A percentile compares a stretch with the other conserved stretches of the same genome.
These are phyloP conservation scores for Aegilops speltoides DNA, from an alignment of 176 grass and related monocot species.

Conservation along the genomic window DNA sequence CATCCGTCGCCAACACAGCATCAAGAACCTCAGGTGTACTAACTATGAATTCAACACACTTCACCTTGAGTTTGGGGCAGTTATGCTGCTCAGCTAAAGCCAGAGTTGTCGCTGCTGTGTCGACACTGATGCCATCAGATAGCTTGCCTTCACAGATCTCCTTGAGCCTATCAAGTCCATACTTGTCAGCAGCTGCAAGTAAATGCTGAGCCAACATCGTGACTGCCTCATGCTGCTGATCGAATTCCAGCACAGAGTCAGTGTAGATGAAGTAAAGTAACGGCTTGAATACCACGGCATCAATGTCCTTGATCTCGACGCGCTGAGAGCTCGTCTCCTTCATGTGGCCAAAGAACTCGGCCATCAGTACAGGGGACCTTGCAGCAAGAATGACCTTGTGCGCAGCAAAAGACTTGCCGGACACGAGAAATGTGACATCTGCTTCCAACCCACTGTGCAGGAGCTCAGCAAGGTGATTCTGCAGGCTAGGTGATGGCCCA, in stretches of 20 bases:
- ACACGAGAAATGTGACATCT: not conserved
- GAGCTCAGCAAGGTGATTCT: not conserved
- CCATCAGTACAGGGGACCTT: conserved; percentile 38
- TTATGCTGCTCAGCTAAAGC: conserved; percentile 25
- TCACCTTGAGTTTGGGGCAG: conserved; percentile 10
- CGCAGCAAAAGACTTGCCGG: not conserved
- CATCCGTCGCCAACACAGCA: conserved; percentile 9
- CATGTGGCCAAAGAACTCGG: conserved; percentile 42
- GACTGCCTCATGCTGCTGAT: not conserved
- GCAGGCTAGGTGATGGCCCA: not conserved
- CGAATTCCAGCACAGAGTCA: not conserved
- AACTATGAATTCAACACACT: conserved; percentile 4
- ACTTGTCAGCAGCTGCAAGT: conserved; percentile 28
- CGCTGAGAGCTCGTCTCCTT: not conserved
- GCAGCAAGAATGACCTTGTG: not conserved
- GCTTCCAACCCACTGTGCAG: not conserved
- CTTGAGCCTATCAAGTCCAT: conserved; percentile 25
- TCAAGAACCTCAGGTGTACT: not conserved
- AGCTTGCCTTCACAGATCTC: conserved; percentile 6
- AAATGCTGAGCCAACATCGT: conserved; percentile 18
- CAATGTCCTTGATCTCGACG: conserved; percentile 34
- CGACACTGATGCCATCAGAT: not conserved
- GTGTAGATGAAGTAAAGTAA: conserved; percentile 46
- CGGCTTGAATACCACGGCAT: conserved; percentile 25
- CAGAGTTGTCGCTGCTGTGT: not conserved